phyloP scores from a whole-genome alignment of 495 filamentous ascomycete genomes.

The Tuber aestivum region DNA sequence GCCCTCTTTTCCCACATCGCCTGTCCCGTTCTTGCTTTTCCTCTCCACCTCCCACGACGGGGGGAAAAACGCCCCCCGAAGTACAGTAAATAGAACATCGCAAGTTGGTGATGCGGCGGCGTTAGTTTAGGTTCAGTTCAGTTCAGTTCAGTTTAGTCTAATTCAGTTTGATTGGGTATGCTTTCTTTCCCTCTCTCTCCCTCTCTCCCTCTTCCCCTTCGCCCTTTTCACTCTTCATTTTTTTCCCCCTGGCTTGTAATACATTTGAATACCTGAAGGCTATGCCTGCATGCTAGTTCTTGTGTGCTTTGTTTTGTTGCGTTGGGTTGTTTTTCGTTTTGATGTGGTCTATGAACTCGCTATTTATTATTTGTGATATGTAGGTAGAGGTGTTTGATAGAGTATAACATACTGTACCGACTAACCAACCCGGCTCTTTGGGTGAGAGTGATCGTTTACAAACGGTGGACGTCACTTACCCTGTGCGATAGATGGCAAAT shows the following conservation, averaged over 20 bases:
- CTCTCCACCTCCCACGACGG: neutral
- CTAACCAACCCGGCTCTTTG: too few relatives aligned
- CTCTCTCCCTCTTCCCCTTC: neutral
- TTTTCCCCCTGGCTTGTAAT: neutral
- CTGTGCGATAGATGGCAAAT: neutral
- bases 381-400: neutral
- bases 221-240: neutral
- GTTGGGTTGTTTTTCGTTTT: neutral
- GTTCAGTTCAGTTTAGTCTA: neutral
- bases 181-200: neutral
- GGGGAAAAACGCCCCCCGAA: neutral
- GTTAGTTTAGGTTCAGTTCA: neutral
- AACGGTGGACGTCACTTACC: neutral
- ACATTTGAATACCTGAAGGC: neutral
- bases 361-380: neutral
- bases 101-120: neutral
- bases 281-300: neutral
- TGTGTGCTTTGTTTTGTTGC: neutral
- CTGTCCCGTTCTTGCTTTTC: neutral
- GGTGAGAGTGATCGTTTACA: neutral
- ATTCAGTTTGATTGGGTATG: neutral
- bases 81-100: neutral
- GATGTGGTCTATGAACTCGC: neutral
- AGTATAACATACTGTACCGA: slow-evolving; percentile 1
- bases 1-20: neutral